These are phyloP conservation scores for Termitomyces sp. DNA, from an alignment of 768 basidiomycete genomes.

Conservation along the genomic window DNA sequence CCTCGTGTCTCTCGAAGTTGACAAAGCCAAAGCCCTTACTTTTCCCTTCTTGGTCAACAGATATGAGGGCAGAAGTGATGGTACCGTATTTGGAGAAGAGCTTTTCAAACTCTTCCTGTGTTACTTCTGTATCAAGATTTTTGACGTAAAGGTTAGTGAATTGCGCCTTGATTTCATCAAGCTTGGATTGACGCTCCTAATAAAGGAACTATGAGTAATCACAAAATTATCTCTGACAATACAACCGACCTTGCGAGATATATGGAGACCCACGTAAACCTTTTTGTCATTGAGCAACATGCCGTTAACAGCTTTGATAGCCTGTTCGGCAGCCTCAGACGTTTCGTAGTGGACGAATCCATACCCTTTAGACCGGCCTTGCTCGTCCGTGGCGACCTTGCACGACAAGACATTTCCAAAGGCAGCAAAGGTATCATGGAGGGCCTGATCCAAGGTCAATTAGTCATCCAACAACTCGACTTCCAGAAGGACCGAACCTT, in stretches of 20 bases:
- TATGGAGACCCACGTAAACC: constrained; percentile 96
- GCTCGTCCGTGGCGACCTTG: constrained; percentile 97
- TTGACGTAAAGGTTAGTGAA: constrained; percentile 99
- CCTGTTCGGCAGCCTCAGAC: constrained; percentile 90
- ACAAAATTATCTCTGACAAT: neutral
- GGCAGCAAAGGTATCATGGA: constrained; percentile 98
- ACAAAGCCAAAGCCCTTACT: constrained; percentile 99
- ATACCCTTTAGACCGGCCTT: constrained; percentile 94
- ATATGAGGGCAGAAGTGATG: constrained; percentile 87
- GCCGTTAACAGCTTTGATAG: constrained; percentile 98
- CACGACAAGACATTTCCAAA: constrained; percentile 98
- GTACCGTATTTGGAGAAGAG: constrained; percentile 76
- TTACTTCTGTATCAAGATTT: constrained; percentile 85
- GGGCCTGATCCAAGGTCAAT: constrained; percentile 53
- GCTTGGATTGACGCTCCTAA: constrained; percentile 94
- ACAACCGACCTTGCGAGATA: constrained; percentile 81
- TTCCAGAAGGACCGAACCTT: constrained; percentile 51
- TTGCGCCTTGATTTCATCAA: constrained; percentile 95
- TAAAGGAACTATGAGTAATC: neutral
- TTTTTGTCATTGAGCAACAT: constrained; percentile 99
- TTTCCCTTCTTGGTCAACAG: constrained; percentile 82
- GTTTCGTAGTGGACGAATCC: constrained; percentile 99
- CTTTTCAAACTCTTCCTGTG: constrained; percentile 80
- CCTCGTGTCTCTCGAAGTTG: constrained; percentile 92
- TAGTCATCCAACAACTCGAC: neutral